These are phyloP conservation scores for Staphylotrichum tortipilum DNA, from an alignment of 495 filamentous ascomycete species.

Conservation along the genomic window DNA sequence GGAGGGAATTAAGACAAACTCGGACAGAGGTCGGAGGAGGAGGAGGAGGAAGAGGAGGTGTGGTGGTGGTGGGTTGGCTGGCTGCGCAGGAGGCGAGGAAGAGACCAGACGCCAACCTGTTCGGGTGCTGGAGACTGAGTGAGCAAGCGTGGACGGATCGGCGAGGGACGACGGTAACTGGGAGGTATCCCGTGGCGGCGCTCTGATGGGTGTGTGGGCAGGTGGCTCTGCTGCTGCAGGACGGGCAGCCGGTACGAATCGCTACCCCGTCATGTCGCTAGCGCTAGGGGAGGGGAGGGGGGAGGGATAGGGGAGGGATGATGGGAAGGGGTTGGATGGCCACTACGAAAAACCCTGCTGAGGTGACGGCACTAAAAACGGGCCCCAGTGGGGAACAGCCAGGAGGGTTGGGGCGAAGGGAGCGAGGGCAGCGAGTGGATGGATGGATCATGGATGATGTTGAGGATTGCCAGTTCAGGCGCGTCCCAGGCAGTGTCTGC, in stretches of 20 bases:
- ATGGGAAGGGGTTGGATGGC: too few relatives aligned
- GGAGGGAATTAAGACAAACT: background rate
- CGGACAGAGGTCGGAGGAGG: too few relatives aligned
- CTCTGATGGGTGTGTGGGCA: background rate
- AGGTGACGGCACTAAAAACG: background rate
- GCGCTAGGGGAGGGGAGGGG: too few relatives aligned
- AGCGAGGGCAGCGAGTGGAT: too few relatives aligned
- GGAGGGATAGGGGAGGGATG: too few relatives aligned
- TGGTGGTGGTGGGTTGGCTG: too few relatives aligned
- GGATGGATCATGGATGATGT: too few relatives aligned
- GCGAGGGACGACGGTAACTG: constrained; percentile 3
- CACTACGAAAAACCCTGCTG: background rate
- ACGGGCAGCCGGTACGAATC: background rate
- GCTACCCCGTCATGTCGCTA: background rate
- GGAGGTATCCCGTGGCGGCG: background rate
- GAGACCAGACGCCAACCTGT: background rate
- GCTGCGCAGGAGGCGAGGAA: background rate
- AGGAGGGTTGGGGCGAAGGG: too few relatives aligned
- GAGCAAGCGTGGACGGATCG: background rate
- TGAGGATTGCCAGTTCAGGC: too few relatives aligned
- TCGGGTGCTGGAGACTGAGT: background rate
- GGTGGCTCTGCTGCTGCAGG: background rate
- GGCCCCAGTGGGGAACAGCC: background rate
- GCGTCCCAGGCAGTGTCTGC: background rate
- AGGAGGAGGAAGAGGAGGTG: too few relatives aligned